Conservation (phyloP, 768 basidiomycete species). For the Phanerochaete carnosa region DNA sequence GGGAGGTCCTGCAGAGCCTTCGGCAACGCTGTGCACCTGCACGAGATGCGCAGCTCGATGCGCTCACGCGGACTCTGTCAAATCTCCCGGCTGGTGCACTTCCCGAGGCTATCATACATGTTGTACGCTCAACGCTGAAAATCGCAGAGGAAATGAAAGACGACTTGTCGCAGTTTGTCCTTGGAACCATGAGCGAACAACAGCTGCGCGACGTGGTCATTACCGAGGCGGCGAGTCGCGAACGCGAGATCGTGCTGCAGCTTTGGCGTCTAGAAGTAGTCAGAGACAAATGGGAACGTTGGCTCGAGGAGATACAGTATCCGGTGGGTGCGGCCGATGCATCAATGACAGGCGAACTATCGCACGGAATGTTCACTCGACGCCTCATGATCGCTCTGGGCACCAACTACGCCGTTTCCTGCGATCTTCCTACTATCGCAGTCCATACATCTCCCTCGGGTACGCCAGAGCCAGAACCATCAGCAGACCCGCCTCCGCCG, state of each 20-base stretch:
- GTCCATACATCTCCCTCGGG: not conserved
- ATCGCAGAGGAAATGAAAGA: conserved; percentile 64
- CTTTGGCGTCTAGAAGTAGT: conserved; percentile 42
- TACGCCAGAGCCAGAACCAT: not conserved
- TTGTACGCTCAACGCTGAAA: conserved; percentile 43
- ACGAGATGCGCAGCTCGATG: conserved; percentile 54
- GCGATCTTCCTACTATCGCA: conserved; percentile 19
- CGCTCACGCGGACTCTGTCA: conserved; percentile 34
- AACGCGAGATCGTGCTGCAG: conserved; percentile 50
- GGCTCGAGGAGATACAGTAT: conserved; percentile 18
- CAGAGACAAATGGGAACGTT: conserved; percentile 22
- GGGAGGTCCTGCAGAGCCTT: conserved; percentile 49
- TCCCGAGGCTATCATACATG: conserved; percentile 46
- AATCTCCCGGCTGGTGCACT: conserved; percentile 31
- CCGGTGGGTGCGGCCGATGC: not conserved
- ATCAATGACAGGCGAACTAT: not conserved
- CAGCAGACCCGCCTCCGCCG: not conserved
- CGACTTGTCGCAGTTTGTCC: conserved; percentile 61
- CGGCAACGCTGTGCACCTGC: conserved; percentile 65
- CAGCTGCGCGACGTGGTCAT: conserved; percentile 48
- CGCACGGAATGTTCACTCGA: conserved; percentile 16
- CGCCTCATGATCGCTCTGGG: conserved; percentile 24
- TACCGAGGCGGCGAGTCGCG: conserved; percentile 51
- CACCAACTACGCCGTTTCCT: conserved; percentile 19
- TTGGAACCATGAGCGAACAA: conserved; percentile 64